A percentile compares a stretch with the other conserved stretches of the same genome.
Conservation (phyloP, 140 eudicot species). For the Cichorium intybus region DNA sequence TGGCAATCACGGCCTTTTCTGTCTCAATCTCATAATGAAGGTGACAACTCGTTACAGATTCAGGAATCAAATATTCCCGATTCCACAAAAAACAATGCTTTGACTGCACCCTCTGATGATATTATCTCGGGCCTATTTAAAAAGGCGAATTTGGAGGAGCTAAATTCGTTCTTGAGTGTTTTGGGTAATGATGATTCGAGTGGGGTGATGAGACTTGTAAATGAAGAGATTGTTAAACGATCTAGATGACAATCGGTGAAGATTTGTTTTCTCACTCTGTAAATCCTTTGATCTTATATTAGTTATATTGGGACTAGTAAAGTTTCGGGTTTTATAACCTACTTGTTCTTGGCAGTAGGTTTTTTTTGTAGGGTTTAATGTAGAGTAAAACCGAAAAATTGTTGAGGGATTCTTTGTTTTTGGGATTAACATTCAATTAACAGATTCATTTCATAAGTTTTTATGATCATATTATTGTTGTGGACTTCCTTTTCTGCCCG, state of each 20-base stretch:
- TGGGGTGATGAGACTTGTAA: conserved; percentile 46
- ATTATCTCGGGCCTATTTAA: conserved; percentile 50
- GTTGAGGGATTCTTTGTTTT: conserved; percentile 2
- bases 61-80: conserved; percentile 17
- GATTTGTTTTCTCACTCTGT: conserved; percentile 25
- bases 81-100: conserved; percentile 17
- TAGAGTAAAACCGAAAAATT: conserved; percentile 25
- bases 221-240: conserved; percentile 59
- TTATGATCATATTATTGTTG: neutral
- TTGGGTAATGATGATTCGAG: conserved; percentile 39
- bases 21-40: conserved; percentile 34
- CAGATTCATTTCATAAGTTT: conserved; percentile 26
- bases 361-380: conserved; percentile 31
- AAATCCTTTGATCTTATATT: conserved; percentile 35
- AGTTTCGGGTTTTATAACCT: conserved; percentile 15
- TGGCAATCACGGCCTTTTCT: conserved; percentile 78
- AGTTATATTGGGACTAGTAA: conserved; percentile 14
- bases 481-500: neutral
- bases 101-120: conserved; percentile 33
- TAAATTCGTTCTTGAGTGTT: conserved; percentile 44
- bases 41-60: conserved; percentile 1
- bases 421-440: conserved; percentile 26
- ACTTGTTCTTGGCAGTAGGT: conserved; percentile 20
- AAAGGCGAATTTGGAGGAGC: conserved; percentile 79
- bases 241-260: conserved; percentile 35